phyloP scores from a whole-genome alignment of 345 rosid genomes.

The Turritis glabra region DNA sequence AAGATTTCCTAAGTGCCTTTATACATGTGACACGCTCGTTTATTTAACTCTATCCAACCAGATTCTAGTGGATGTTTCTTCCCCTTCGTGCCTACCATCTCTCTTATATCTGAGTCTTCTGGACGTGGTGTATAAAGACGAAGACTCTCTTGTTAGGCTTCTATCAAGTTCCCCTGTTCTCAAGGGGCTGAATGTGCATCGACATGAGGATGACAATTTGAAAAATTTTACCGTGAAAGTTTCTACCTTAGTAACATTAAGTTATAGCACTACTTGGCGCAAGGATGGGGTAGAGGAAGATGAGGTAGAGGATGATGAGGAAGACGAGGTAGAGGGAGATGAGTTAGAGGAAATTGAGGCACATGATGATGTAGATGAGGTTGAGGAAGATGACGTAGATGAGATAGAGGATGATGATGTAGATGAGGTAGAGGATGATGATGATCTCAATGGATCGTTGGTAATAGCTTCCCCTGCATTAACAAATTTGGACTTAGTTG shows the following conservation, averaged over 20 bases:
- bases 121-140: not conserved
- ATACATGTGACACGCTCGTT: slow-evolving; percentile 15
- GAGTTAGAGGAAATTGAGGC: not conserved
- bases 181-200: rapidly evolving
- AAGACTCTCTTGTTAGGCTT: slow-evolving; percentile 1
- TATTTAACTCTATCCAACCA: not conserved
- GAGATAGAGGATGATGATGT: not conserved
- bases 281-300: not conserved
- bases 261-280: rapidly evolving
- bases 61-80: slow-evolving; percentile 17
- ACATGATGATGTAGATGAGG: too few species aligned
- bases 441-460: not conserved
- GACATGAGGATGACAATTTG: not conserved
- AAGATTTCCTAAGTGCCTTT: not conserved
- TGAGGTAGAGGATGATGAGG: too few species aligned
- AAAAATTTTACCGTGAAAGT: not conserved
- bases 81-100: not conserved
- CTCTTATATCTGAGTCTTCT: not conserved
- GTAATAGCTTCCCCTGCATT: slow-evolving; percentile 8
- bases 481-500: not conserved
- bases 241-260: not conserved
- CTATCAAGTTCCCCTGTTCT: slow-evolving; percentile 11
- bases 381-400: not conserved
- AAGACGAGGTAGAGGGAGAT: not conserved
- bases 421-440: not conserved